Evolutionary conservation across 179 eudicot genomes (phyloP), one percentile per base, ranked within the genome.

Genomic region (Silene coronaria): DNA sequence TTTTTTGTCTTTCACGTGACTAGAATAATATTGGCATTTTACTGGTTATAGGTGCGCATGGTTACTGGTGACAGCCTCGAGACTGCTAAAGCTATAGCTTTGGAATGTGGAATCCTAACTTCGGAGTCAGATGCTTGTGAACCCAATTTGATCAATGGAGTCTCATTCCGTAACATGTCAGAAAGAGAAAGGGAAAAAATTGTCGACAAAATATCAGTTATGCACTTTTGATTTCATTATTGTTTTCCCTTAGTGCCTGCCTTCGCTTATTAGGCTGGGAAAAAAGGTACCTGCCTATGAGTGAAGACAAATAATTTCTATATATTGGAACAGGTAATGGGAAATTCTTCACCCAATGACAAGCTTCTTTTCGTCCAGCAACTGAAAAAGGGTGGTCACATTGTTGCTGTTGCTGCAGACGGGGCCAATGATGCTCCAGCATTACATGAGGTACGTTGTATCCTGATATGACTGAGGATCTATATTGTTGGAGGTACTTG

Each of bases 381-480:
- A 75, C 76, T 94, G 80, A 89, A 93, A 80, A 90, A 86, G 82
- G 79, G 16, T 24, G 97, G 96, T 21, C 91, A 94, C 78, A 94
- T 94, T 80, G 97, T 94, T 78, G 97, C 97, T 61, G 97, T 94
- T 22, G 92, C 97, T 67, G 97, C 97, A 75, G 98, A 94, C 85
- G 98, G 98, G 21, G 92, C 98, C 77, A 94, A 94, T 82, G 98
- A 94, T 82, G 98, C 97, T 77, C 96, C 97, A 80, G 98, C 98
- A 55, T 83, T 94, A 66, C 96, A 89, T 78, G 98, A 94, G 90
- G 96, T 90, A 62, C 65, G 72, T 19, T 24, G 55, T 74, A 55
- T 5, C 48, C 67, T 36, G 76, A 23, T 64, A 14, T 63, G 61
- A 12, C 24, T 69, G 19, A 11, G 19, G 46, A 23, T 19, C n/a